Evolutionary conservation across 176 grass and related monocot species (phyloP), one percentile per base, ranked within the genome.

Genomic region (Aegilops sharonensis): DNA sequence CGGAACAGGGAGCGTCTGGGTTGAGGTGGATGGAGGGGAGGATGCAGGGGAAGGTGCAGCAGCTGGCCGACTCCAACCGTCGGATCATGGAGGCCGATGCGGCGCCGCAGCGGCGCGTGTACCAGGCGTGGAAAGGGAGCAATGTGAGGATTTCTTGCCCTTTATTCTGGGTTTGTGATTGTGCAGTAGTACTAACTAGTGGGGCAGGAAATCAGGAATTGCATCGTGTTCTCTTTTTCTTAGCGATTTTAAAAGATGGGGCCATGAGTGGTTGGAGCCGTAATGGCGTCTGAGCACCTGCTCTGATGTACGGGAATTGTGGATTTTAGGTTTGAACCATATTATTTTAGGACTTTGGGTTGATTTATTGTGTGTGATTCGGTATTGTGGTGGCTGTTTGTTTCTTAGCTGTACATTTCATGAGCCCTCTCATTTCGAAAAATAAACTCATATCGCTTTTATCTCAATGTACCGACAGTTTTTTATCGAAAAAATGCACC

Each of bases 71-170:
- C 84, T 95, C 93, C 45, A 95, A 92, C 87, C 40, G 88, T 42
- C 72, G 86, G 65, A 95, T 95, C 80, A 87, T 91, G 65, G 93
- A 95, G 66, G 75, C 81, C 13, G 87, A 81, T 52, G 86, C 72
- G 45, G 86, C 77, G 64, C 83, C 86, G 31, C 82, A 80, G 0
- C 82, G 78, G 77, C 85, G 88, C 31, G 83, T 90, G 71, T 95
- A 95, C 87, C 93, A 92, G 89, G 50, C 89, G 3, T 95, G 93
- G 93, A 95, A 92, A 82, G 93, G 93, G 70, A 92, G 86, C 84
- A 95, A 95, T 65, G 93, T 95, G 72, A 92, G 78, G 30, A 15
- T 5, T 64, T 79, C 36, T 73, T 63, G 52, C 67, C 32, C 10
- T n/a, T 39, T 60, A 87, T 20, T 64, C 57, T 59, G 66, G 66